Evolutionary conservation across 331 rosid genomes (phyloP), one percentile per base, ranked within the genome.

Genomic region (Quercus lobata): DNA sequence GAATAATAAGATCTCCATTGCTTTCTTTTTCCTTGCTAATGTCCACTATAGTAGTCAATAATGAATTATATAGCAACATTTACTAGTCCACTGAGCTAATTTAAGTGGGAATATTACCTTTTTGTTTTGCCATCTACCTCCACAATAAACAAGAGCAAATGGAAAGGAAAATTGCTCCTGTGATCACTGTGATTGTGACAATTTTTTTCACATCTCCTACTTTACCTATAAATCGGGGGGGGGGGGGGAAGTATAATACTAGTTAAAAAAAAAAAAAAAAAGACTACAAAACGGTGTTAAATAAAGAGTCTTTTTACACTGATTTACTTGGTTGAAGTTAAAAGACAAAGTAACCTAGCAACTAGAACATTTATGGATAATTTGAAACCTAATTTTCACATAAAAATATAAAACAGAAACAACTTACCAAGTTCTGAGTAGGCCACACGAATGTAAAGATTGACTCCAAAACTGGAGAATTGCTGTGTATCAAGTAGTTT

Each of bases 401-500:
- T 37, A 37, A 7, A 37, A 37, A 0, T 7, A 37, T 37, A 37
- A 35, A 37, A 7, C 44, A 22, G 1, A 35, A n/a, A 18, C n/a
- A 29, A 14, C 77, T 24, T 71, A 83, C 90, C 68, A 30, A 83
- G 58, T 66, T 86, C 87, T 49, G 86, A 86, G 70, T 68, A 63
- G 9, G 87, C 68, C 22, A 78, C 56, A 27, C 87, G 84, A 46
- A 89, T 57, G 41, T 75, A 78, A 63, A 89, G 88, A 86, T 86
- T 80, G 32, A 52, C 9, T 44, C 89, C 88, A 27, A 54, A 80
- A 2, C 22, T 75, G 29, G 76, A 21, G 69, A 86, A 84, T 62
- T 76, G 71, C 24, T 83, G 89, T 0, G 88, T 66, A 78, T 91
- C 91, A 77, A 87, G 30, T 6, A 89, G 72, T 16, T 82, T 52